phyloP scores from a whole-genome alignment of 768 basidiomycete species.

The Tylopilus plumbeoviolaceoides region DNA sequence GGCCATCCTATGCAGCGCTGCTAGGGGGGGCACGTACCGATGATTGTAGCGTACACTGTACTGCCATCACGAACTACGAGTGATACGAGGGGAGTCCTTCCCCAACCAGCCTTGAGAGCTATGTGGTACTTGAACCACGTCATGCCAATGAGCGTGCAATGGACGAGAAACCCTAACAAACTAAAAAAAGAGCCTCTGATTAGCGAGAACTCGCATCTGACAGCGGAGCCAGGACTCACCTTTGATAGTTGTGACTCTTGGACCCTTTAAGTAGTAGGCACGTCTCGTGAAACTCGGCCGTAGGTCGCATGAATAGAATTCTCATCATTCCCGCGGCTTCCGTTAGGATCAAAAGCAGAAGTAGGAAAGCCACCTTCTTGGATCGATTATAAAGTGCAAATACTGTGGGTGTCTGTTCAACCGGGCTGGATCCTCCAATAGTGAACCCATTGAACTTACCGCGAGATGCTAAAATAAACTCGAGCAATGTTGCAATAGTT shows the following conservation, averaged over 20 bases:
- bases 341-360: constrained; percentile 1
- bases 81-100: constrained; percentile 17
- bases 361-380: constrained; percentile 4
- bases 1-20: not conserved
- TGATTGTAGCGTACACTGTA: constrained; percentile 3
- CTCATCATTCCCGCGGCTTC: constrained; percentile 2
- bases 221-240: not conserved
- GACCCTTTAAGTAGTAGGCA: constrained; percentile 8
- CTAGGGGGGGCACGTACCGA: constrained; percentile 8
- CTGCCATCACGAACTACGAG: constrained; percentile 18
- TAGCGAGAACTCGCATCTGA: not conserved
- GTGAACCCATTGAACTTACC: constrained; percentile 3
- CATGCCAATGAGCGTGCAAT: constrained; percentile 14
- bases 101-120: constrained; percentile 13
- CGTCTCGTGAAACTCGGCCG: not conserved
- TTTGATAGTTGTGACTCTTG: not conserved
- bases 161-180: constrained; percentile 10
- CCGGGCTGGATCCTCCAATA: not conserved
- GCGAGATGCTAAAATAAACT: constrained; percentile 16
- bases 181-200: not conserved
- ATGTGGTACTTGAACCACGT: constrained; percentile 19
- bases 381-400: constrained; percentile 20
- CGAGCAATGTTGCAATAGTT: constrained; percentile 9
- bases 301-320: not conserved
- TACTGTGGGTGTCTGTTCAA: constrained; percentile 6